phyloP scores from a whole-genome alignment of 495 filamentous ascomycete species.

The Rhypophila decipiens region DNA sequence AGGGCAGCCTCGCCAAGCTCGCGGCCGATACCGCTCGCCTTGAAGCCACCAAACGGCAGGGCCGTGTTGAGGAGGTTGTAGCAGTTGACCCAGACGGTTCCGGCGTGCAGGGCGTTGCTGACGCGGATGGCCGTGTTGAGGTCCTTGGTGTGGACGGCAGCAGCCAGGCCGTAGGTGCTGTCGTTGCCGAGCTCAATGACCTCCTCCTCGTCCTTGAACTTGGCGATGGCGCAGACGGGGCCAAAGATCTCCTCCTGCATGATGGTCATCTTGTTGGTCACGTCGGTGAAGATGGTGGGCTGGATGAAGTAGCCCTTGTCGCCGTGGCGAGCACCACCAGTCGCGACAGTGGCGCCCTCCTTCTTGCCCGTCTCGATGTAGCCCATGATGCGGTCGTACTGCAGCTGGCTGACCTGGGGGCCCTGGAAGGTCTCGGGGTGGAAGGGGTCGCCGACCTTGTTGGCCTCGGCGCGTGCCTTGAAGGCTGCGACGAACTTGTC shows the following conservation, averaged over 20 bases:
- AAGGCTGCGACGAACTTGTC: conserved; percentile 87
- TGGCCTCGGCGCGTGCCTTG: conserved; percentile 75
- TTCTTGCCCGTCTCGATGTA: conserved; percentile 91
- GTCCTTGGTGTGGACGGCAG: conserved; percentile 87
- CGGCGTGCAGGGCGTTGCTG: conserved; percentile 72
- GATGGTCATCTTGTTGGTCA: conserved; percentile 91
- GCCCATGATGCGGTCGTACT: conserved; percentile 96
- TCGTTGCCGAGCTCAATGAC: conserved; percentile 75
- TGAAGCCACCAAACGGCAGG: conserved; percentile 84
- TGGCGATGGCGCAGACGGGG: conserved; percentile 86
- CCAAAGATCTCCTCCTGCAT: conserved; percentile 99
- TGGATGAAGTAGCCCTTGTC: conserved; percentile 94
- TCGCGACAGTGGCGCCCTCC: conserved; percentile 76
- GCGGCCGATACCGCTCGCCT: conserved; percentile 87
- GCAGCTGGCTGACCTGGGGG: conserved; percentile 88
- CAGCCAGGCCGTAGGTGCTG: conserved; percentile 80
- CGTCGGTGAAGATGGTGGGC: conserved; percentile 93
- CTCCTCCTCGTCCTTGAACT: conserved; percentile 87
- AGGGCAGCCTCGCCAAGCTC: conserved; percentile 92
- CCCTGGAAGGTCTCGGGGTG: conserved; percentile 86
- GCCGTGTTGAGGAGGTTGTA: conserved; percentile 74
- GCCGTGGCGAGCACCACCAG: conserved; percentile 84
- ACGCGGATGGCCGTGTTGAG: conserved; percentile 91
- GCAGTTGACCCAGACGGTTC: conserved; percentile 70
- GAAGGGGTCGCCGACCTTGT: conserved; percentile 93